These are phyloP conservation scores for Tarenaya hassleriana DNA, from an alignment of 345 rosid species.

Conservation along the genomic window DNA sequence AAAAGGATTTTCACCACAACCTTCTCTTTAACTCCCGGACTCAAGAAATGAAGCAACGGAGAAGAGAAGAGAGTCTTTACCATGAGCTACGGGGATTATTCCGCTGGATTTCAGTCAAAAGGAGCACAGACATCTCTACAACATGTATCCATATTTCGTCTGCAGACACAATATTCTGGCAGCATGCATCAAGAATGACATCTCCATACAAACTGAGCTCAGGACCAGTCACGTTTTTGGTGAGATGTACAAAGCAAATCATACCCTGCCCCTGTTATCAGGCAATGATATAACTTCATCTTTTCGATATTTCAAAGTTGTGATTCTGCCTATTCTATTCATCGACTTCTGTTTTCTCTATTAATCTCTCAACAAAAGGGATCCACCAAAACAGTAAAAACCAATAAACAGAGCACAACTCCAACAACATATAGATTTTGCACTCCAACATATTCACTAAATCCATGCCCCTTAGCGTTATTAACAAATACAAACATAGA, in stretches of 20 bases:
- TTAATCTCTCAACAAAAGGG: not conserved
- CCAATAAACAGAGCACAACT: too few species aligned
- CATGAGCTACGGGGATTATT: constrained; percentile 73
- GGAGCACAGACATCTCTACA: constrained; percentile 75
- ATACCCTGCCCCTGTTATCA: constrained; percentile 75
- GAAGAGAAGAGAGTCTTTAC: constrained; percentile 31
- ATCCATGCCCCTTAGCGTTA: too few species aligned
- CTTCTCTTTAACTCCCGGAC: not conserved
- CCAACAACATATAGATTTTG: too few species aligned
- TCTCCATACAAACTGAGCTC: constrained; percentile 57
- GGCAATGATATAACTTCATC: constrained; percentile 15
- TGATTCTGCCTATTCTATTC: too few species aligned
- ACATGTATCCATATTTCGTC: constrained; percentile 76
- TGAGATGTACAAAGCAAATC: constrained; percentile 60
- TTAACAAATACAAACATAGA: too few species aligned
- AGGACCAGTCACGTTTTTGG: constrained; percentile 46
- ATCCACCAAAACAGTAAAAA: too few species aligned
- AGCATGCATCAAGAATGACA: constrained; percentile 85
- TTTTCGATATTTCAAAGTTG: not conserved
- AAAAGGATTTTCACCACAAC: not conserved
- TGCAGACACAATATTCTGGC: constrained; percentile 68
- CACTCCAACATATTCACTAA: too few species aligned
- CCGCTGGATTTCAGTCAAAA: constrained; percentile 43
- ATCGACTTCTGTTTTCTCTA: not conserved
- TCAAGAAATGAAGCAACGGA: not conserved